A percentile compares a stretch with the other conserved stretches of the same genome.
Evolutionary conservation across 2,329 filamentous ascomycete genomes (phyloP).

Genomic region (Fusarium neocosmosporiellum): DNA sequence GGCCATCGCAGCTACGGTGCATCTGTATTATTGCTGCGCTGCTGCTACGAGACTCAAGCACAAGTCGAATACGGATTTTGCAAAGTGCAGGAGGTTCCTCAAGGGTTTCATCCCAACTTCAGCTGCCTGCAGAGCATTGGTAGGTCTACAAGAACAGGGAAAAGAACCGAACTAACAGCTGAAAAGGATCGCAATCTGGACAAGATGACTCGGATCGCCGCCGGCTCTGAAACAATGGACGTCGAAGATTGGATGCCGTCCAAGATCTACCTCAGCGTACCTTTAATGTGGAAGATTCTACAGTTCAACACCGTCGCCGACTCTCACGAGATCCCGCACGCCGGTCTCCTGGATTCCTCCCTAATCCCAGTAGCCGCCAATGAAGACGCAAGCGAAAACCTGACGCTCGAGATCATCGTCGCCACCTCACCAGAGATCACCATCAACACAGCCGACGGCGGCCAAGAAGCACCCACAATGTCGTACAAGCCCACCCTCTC

Average conservation of each 20-base stretch:
- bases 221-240: conserved; percentile 59
- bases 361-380: conserved; percentile 48
- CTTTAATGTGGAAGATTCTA: conserved; percentile 64
- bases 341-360: conserved; percentile 56
- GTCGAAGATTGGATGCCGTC: conserved; percentile 64
- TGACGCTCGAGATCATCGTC: conserved; percentile 61
- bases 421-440: conserved; percentile 63
- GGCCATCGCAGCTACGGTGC: conserved; percentile 64
- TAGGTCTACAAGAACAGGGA: conserved; percentile 41
- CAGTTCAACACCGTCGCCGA: conserved; percentile 58
- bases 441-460: conserved; percentile 63
- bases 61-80: conserved; percentile 63
- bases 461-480: conserved; percentile 59
- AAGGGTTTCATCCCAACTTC: conserved; percentile 61
- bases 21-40: conserved; percentile 65
- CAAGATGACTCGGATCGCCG: conserved; percentile 61
- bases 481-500: conserved; percentile 48
- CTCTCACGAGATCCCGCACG: conserved; percentile 48
- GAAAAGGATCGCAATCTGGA: conserved; percentile 62
- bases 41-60: conserved; percentile 60
- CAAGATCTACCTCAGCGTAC: conserved; percentile 63
- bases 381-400: conserved; percentile 50
- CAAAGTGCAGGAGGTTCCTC: conserved; percentile 61
- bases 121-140: conserved; percentile 57
- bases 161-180: conserved; percentile 22